Evolutionary conservation across 495 filamentous ascomycete genomes (phyloP), one percentile per base, ranked within the genome.

Genomic region (Penicillium bovifimosum): DNA sequence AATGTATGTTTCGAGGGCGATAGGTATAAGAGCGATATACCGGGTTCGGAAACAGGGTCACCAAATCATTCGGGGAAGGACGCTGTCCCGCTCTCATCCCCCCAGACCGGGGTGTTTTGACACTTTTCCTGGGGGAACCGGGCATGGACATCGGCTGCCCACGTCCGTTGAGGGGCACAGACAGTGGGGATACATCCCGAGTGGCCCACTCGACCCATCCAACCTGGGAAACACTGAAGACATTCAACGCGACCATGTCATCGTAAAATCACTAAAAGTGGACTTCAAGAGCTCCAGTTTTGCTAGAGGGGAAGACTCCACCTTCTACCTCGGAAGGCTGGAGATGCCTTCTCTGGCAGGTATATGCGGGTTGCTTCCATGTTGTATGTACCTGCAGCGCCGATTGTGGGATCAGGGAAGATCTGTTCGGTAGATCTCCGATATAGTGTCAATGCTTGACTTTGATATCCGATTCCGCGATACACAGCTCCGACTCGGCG

Each of bases 331-430:
- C 13, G 27, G 26, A 10, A 53, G 55, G 32, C 47, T 36, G 42
- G 40, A 50, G 28, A 34, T 57, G 62, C 62, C 59, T 43, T 43
- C 47, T 57, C 17, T 20, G 56, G 62, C 49, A 64, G 50, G 62
- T 64, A 31, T 47, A 64, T 47, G 53, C 62, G 62, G 50, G 5
- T 17, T 18, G 3, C 17, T 26, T n/a, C n/a, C n/a, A n/a, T n/a
- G n/a, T n/a, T n/a, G n/a, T n/a, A 39, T 27, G 33, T 35, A 24
- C 20, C 20, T 24, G 36, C n/a, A 45, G 31, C 40, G 35, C 34
- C 20, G 29, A 14, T 40, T 11, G 51, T 53, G 20, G 20, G 20
- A 51, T 56, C 53, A 59, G 51, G 51, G 18, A 42, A 35, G 32
- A 20, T 42, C 34, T 29, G 32, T 56, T 43, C 9, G 13, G 38